phyloP scores from a whole-genome alignment of 768 basidiomycete genomes.

The Mycena floridula region DNA sequence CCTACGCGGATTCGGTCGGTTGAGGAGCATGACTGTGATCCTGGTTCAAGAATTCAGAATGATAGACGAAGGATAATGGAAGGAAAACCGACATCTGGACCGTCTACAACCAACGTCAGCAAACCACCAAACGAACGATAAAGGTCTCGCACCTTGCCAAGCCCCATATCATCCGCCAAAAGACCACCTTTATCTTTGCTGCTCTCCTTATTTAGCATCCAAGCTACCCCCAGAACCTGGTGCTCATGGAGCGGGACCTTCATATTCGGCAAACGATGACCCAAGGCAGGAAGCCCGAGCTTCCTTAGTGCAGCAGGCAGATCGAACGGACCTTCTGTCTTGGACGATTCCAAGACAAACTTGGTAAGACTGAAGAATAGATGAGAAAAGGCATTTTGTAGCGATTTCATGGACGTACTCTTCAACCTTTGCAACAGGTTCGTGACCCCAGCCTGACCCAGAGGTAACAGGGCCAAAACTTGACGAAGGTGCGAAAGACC shows the following conservation, averaged over 20 bases:
- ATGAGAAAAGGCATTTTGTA: too few species aligned
- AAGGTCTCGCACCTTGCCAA: constrained; percentile 45
- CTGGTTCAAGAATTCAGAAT: constrained; percentile 18
- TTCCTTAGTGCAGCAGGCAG: too few species aligned
- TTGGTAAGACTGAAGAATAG: too few species aligned
- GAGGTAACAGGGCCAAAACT: too few species aligned
- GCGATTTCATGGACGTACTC: too few species aligned
- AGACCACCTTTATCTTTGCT: constrained; percentile 38
- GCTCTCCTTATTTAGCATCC: constrained; percentile 52
- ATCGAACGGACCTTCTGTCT: too few species aligned
- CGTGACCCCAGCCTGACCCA: too few species aligned
- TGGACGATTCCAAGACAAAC: too few species aligned
- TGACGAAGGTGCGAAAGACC: too few species aligned
- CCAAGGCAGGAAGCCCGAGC: constrained; percentile 42
- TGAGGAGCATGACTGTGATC: constrained; percentile 55
- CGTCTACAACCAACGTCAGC: constrained; percentile 29
- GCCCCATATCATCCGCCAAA: constrained; percentile 52
- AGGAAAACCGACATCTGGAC: constrained; percentile 39
- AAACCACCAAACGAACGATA: not conserved
- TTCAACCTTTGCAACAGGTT: too few species aligned
- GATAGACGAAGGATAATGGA: not conserved
- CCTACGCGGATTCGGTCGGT: constrained; percentile 45
- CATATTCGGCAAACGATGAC: constrained; percentile 52
- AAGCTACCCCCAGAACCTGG: constrained; percentile 55
- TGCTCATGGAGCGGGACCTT: constrained; percentile 60